phyloP scores from a whole-genome alignment of 2,329 filamentous ascomycete genomes.

The Arachnomyces sp. region DNA sequence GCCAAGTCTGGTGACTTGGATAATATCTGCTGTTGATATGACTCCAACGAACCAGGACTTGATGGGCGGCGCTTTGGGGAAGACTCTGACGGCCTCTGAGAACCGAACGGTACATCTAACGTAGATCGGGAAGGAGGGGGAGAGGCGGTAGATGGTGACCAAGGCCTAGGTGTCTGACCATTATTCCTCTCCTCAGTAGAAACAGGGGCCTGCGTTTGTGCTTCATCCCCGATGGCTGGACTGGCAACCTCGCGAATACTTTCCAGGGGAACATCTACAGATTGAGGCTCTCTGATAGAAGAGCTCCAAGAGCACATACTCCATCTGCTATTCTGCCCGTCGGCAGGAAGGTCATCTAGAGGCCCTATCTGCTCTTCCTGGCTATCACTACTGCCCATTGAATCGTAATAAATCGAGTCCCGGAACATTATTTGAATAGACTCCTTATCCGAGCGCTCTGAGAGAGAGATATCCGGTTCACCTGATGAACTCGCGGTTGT shows the following conservation, averaged over 20 bases:
- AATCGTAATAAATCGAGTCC: conserved; percentile 35
- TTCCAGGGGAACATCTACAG: conserved; percentile 27
- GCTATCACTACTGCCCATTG: conserved; percentile 23
- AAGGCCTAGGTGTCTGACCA: conserved; percentile 2
- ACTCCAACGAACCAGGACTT: too few species aligned
- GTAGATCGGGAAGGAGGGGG: too few species aligned
- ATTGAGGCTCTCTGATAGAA: conserved; percentile 30
- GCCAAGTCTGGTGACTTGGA: conserved; percentile 46
- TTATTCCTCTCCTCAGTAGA: background rate
- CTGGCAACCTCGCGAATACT: conserved; percentile 15
- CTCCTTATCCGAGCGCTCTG: conserved; percentile 36
- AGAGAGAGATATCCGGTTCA: too few species aligned
- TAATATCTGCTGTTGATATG: conserved; percentile 12
- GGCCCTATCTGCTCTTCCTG: conserved; percentile 21
- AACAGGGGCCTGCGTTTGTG: too few species aligned
- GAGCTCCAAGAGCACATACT: conserved; percentile 41
- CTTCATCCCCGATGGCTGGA: too few species aligned
- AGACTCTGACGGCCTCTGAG: too few species aligned
- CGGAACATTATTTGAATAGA: conserved; percentile 51
- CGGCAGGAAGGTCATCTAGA: conserved; percentile 10
- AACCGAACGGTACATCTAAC: too few species aligned
- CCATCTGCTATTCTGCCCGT: conserved; percentile 29
- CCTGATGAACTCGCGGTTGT: conserved; percentile 17
- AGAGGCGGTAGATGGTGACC: too few species aligned
- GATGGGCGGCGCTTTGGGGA: too few species aligned